Percentiles rank a stretch among this genome's conserved stretches.
Conservation (phyloP, 2,329 filamentous ascomycete genomes). For the Penicillium sp. region DNA sequence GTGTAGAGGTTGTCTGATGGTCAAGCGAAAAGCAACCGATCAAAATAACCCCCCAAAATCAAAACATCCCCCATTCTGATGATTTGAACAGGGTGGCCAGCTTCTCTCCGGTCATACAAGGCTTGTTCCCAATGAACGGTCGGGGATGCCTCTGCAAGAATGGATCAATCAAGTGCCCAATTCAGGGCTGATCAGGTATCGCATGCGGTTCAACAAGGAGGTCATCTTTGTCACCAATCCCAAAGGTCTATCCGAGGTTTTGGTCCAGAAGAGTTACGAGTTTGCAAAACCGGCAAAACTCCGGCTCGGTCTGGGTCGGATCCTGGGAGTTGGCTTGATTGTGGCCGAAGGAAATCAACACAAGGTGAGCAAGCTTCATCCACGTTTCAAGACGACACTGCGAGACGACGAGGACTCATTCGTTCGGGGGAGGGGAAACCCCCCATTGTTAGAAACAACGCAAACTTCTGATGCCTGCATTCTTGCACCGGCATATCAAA, state of each 20-base stretch:
- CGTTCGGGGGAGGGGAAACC: too few relatives aligned
- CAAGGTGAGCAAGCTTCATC: constrained; percentile 1
- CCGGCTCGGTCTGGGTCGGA: constrained; percentile 3
- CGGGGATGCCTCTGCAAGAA: constrained; percentile 4
- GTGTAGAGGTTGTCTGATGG: too few relatives aligned
- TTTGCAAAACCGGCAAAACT: constrained; percentile 2
- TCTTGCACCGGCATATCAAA: constrained; percentile 2
- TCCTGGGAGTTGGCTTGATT: constrained; percentile 14
- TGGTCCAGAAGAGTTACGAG: constrained; percentile 4
- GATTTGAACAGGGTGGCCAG: neutral
- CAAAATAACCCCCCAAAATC: too few relatives aligned
- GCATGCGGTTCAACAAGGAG: constrained; percentile 5
- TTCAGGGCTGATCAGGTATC: constrained; percentile 3
- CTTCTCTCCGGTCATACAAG: constrained; percentile 1
- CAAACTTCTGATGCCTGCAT: constrained; percentile 3
- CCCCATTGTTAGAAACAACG: neutral
- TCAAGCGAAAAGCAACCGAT: too few relatives aligned
- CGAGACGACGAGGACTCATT: too few relatives aligned
- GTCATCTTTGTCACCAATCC: constrained; percentile 1
- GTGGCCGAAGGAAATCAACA: constrained; percentile 14
- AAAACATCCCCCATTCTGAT: neutral
- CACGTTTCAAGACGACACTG: too few relatives aligned
- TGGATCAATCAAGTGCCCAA: constrained; percentile 5
- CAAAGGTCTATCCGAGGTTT: constrained; percentile 2
- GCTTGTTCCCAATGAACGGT: constrained; percentile 3